These are phyloP conservation scores for Hypholoma sublateritium DNA, from an alignment of 768 basidiomycete genomes.

Conservation along the genomic window DNA sequence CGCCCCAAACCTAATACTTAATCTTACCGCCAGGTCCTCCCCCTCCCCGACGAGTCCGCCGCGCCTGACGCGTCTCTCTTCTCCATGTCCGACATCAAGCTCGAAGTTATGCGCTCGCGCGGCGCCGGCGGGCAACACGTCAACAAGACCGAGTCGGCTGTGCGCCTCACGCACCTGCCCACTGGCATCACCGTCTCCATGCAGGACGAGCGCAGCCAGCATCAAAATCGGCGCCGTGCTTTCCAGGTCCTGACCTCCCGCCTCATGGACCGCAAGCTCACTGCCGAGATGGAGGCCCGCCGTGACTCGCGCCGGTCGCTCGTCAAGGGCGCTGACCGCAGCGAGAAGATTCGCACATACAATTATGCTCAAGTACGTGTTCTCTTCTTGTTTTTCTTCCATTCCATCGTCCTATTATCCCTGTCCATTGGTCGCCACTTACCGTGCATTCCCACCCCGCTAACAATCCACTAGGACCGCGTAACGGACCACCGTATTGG, in stretches of 20 bases:
- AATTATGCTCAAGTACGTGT: slow-evolving; percentile 79
- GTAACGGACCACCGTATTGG: slow-evolving; percentile 93
- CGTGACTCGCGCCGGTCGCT: slow-evolving; percentile 71
- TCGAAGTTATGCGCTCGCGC: slow-evolving; percentile 95
- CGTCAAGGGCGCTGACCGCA: slow-evolving; percentile 80
- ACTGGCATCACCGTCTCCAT: slow-evolving; percentile 95
- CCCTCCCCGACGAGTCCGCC: slow-evolving; percentile 69
- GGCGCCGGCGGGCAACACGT: slow-evolving; percentile 99
- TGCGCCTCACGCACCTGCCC: slow-evolving; percentile 89
- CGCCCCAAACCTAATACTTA: not conserved
- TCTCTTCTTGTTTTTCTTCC: too few relatives aligned
- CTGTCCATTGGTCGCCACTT: not conserved
- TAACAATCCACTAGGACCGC: slow-evolving; percentile 57
- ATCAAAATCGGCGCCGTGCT: slow-evolving; percentile 94
- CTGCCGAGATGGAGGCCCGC: slow-evolving; percentile 65
- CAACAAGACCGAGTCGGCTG: slow-evolving; percentile 98
- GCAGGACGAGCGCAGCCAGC: slow-evolving; percentile 97
- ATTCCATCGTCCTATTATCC: not conserved
- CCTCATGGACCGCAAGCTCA: slow-evolving; percentile 78
- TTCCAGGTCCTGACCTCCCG: slow-evolving; percentile 88
- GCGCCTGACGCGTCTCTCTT: slow-evolving; percentile 64
- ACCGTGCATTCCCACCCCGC: not conserved
- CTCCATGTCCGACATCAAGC: slow-evolving; percentile 79
- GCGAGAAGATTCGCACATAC: slow-evolving; percentile 95
- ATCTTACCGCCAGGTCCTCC: slow-evolving; percentile 69